A percentile compares a stretch with the other conserved stretches of the same genome.
These are phyloP conservation scores for Cylindrotheca closterium DNA, from an alignment of 108 stramenopile genomes.

Conservation along the genomic window DNA sequence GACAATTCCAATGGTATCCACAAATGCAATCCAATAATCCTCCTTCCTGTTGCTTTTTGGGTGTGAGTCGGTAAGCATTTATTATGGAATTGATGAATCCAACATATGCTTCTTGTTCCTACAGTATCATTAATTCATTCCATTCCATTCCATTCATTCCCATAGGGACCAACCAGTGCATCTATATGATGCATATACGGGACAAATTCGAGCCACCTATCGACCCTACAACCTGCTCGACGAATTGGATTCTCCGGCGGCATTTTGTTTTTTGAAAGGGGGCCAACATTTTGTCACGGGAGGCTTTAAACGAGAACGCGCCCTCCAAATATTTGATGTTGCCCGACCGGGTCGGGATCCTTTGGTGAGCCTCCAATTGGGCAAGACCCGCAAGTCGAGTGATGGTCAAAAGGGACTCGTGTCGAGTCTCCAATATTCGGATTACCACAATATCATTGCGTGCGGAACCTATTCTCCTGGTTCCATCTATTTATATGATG, in stretches of 20 bases:
- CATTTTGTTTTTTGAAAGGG: conserved; percentile 57
- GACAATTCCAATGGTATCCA: conserved; percentile 80
- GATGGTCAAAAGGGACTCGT: conserved; percentile 87
- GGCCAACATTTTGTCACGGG: conserved; percentile 63
- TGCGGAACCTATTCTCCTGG: conserved; percentile 84
- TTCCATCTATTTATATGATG: conserved; percentile 84
- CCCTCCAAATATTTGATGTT: conserved; percentile 74
- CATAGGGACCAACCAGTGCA: conserved; percentile 76
- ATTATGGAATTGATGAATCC: neutral
- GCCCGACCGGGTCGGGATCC: conserved; percentile 67
- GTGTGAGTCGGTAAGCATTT: conserved; percentile 25
- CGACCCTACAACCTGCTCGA: conserved; percentile 76
- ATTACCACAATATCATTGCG: conserved; percentile 47
- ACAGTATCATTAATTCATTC: conserved; percentile 11
- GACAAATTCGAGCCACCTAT: conserved; percentile 72
- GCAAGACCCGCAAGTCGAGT: conserved; percentile 71
- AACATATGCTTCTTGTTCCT: neutral
- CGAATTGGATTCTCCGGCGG: conserved; percentile 74
- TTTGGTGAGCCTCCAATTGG: conserved; percentile 39
- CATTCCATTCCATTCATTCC: conserved; percentile 16
- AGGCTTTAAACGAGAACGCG: conserved; percentile 71
- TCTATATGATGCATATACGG: conserved; percentile 81
- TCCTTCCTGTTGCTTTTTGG: conserved; percentile 53
- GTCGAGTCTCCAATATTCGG: conserved; percentile 52
- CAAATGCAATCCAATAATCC: conserved; percentile 66